Base-by-base conservation (phyloP, 2,329 filamentous ascomycete genomes). In the Aspergillus sp. region DNA sequence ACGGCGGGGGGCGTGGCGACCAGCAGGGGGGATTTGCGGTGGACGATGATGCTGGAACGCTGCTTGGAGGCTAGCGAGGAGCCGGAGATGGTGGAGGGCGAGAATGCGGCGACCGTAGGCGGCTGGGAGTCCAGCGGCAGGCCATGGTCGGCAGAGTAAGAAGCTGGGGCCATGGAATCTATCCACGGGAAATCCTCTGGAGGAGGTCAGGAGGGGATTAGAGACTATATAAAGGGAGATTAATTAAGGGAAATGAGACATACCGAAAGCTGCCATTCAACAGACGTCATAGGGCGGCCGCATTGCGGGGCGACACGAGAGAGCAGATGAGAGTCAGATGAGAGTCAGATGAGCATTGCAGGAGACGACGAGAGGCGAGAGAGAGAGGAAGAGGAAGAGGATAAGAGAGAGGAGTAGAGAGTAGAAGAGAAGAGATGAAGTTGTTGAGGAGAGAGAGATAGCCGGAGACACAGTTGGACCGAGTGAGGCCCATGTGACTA, bases 1-100 rank as follows among this genome's bases (percentile, higher is more conserved):
- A 98, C 81, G 55, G 94, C 85, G 2, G 91, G 91, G 26, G 91
- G 91, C 7, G 91, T 98, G 11, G 89, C 86, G 38, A 93, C 80
- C 12, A 98, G 72, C 28, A 98, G 65, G 8, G 91, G 91, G 11
- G 86, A 94, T 64, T 96, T 98, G 59, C 94, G 89, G 61, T 96
- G 88, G 13, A 98, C 88, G 47, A 96, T 78, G 47, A 98, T 88
- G 36, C 86, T 93, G 12, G 86, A 93, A 28, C 85, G 78, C 41
- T 89, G 82, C 52, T 83, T 82, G 26, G 78, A 77, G 24, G 78
- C 74, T 29, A 80, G 69, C 4, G 78, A 72, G 24, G 74, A 73
- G 35, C 80, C 75, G 27, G 78, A 80, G 45, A 88, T 74, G 14
- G 82, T 85, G 14, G 80, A 74, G 19, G 91, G 88, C 4, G 89